Evolutionary conservation across 805 yeast species (phyloP), one percentile per base, ranked within the genome.

Genomic region (Starmerella roubikii): DNA sequence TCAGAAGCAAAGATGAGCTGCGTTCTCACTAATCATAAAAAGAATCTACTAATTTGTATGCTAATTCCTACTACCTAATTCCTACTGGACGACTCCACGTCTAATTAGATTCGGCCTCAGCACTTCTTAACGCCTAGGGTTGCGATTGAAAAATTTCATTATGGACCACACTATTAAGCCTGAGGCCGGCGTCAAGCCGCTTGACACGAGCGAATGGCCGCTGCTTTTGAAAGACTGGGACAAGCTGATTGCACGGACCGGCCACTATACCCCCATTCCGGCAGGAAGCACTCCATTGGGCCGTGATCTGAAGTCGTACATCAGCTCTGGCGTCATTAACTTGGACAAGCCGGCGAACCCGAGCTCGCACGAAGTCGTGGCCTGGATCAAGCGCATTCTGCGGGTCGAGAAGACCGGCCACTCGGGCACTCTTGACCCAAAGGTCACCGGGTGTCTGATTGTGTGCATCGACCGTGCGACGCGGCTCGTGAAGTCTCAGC

Each of bases 381-480:
- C 98, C 19, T 91, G 98, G 98, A 76, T 91, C 57, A 91, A 91
- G 68, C 73, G 97, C 62, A 91, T 91, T 53, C 70, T 91, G 56
- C 77, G 97, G 62, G 80, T 78, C 45, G 97, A 91, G 64, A 91
- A 91, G 64, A 91, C 98, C 44, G 98, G 98, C 67, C 98, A 91
- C 65, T 83, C 95, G 39, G 98, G 98, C 68, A 91, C 98, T 49
- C 72, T 91, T 62, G 98, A 91, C 69, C 98, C 98, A 50, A 83
- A 83, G 64, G 98, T 91, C 57, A 91, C 98, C 35, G 98, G 98
- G 51, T 91, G 98, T 71, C 71, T 91, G 61, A 91, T 91, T 61
- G 98, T 91, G 46, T 91, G 98, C 74, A 73, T 91, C 51, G 98
- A 91, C 65, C 77, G 95, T 61, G 98, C 98, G 43, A 91, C 98